These are phyloP conservation scores for Blastocystis sp. DNA, from an alignment of 352 stramenopile species.

Conservation along the genomic window DNA sequence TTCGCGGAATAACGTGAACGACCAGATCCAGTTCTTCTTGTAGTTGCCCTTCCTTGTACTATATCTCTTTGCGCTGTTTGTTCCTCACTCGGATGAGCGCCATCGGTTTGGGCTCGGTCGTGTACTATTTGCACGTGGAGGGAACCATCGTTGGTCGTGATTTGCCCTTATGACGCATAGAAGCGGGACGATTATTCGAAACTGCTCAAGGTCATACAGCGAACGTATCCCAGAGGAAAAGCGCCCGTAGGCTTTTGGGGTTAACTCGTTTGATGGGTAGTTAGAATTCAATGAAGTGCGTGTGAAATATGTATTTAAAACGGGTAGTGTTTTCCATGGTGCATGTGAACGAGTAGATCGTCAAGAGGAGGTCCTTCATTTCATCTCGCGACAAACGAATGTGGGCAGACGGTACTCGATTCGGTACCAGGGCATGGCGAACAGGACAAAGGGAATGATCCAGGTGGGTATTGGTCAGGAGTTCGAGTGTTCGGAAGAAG, in stretches of 20 bases:
- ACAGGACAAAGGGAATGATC: not conserved
- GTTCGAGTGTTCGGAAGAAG: slow-evolving; percentile 21
- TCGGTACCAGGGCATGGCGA: slow-evolving; percentile 24
- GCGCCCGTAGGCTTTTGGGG: not conserved
- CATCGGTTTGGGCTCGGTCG: too few relatives aligned
- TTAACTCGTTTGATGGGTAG: slow-evolving; percentile 1
- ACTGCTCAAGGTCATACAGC: too few relatives aligned
- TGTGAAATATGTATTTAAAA: slow-evolving; percentile 33
- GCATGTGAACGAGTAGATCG: slow-evolving; percentile 10
- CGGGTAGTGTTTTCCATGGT: not conserved
- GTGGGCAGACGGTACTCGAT: not conserved
- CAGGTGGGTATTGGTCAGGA: not conserved
- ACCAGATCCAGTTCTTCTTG: slow-evolving; percentile 42
- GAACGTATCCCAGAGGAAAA: not conserved
- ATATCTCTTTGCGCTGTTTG: not conserved
- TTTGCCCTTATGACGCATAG: not conserved
- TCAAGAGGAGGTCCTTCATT: slow-evolving; percentile 33
- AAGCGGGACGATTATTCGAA: not conserved
- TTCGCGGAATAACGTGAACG: slow-evolving; percentile 2
- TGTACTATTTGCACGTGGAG: slow-evolving; percentile 26
- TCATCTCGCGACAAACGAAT: not conserved
- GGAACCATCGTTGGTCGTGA: not conserved
- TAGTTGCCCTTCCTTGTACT: slow-evolving; percentile 4
- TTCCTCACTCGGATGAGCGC: not conserved
- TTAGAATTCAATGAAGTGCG: slow-evolving; percentile 16